Evolutionary conservation across 2,329 filamentous ascomycete species (phyloP), one percentile per base, ranked within the genome.

Genomic region (Cladophialophora yegresii): DNA sequence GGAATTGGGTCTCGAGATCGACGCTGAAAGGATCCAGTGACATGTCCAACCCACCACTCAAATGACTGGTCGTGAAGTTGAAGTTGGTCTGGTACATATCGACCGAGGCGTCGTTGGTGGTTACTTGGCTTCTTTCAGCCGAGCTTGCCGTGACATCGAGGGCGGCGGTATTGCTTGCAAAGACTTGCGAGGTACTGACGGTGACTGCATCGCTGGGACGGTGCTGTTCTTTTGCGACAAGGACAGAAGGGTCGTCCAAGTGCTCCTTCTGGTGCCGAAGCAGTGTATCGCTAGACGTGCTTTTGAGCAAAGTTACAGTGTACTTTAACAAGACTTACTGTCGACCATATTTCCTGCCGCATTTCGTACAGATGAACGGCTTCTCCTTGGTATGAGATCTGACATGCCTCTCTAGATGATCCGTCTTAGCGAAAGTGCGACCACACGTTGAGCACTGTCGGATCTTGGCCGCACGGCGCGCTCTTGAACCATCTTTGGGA

Each of bases 351-450:
- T 67, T 65, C 43, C 59, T 63, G 12, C 68, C 68, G 58, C 68
- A 70, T 10, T 61, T 64, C 4, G 40, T 43, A 51, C 68, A 70
- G 33, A 57, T 57, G 57, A 75, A 75, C 1, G 74, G 74, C 61
- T 72, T 75, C 59, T 75, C 73, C 50, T 72, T 73, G 1, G 73
- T 75, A 53, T 75, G 74, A 36, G 71, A 71, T 32, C 73, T 68
- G n/a, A 74, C 69, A 64, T 75, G 74, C 23, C 74, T 68, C 32
- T 73, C 67, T 9, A 75, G 71, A 64, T 75, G 74, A 33, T 75
- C 74, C 13, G 72, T 72, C 62, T 74, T 75, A 10, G 69, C 65
- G 50, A 75, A 75, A 1, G 66, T 68, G 22, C 67, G 61, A 8
- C 64, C 69, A 62, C 72, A 74, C 51, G 63, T 66, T 36, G 53